phyloP scores from a whole-genome alignment of 441 rosid genomes.

The Erysimum pusillum region DNA sequence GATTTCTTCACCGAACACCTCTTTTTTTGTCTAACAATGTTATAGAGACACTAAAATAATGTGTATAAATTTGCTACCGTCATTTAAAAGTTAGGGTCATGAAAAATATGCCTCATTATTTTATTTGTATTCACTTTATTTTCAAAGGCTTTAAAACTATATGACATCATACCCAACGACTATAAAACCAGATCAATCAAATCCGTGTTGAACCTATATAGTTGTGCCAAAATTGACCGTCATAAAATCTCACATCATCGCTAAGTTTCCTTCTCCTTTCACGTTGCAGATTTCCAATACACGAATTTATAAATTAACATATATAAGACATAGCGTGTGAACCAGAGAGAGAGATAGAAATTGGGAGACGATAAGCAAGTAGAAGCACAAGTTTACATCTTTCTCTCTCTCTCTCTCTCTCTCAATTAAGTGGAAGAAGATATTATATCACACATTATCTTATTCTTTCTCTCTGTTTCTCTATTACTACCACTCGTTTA shows the following conservation, averaged over 20 bases:
- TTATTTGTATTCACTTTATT: neutral
- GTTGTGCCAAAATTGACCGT: conserved; percentile 31
- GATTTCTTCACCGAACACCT: conserved; percentile 13
- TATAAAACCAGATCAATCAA: conserved; percentile 4
- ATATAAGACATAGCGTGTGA: conserved; percentile 1
- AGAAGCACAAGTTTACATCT: conserved; percentile 37
- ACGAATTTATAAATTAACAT: neutral
- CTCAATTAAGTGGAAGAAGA: conserved; percentile 33
- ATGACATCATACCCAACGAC: neutral
- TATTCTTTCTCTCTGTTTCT: neutral
- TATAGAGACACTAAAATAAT: conserved; percentile 26
- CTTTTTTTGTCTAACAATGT: conserved; percentile 10
- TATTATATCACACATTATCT: conserved; percentile 34
- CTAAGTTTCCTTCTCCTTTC: neutral
- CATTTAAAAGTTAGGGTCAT: conserved; percentile 25
- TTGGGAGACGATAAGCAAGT: conserved; percentile 36
- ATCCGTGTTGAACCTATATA: conserved; percentile 32
- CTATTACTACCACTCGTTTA: conserved; percentile 32
- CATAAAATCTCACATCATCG: conserved; percentile 24
- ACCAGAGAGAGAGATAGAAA: conserved; percentile 17
- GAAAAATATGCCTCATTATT: conserved; percentile 34
- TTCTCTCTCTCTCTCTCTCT: conserved; percentile 34
- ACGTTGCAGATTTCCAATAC: conserved; percentile 9
- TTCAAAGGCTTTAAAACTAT: neutral
- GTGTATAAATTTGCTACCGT: conserved; percentile 18